Evolutionary conservation across 2,329 filamentous ascomycete genomes (phyloP), one percentile per base, ranked within the genome.

Genomic region (Ploettnerulaceae sp.): DNA sequence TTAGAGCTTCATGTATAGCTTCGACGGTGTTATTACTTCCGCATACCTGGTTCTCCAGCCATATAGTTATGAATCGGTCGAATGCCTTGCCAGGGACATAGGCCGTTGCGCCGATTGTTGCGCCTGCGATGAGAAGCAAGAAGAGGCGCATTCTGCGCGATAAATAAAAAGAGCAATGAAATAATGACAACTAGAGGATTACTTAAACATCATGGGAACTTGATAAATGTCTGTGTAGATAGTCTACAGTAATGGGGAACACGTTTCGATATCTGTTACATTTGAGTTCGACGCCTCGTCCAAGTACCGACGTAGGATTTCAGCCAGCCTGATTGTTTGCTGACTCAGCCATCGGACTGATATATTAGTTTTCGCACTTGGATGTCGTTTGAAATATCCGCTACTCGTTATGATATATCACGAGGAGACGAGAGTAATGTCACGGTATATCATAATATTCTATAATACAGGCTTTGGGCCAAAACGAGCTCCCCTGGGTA

Each of bases 21-120:
- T n/a, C n/a, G n/a, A n/a, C n/a, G n/a, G n/a, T n/a, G n/a, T n/a
- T n/a, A n/a, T n/a, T n/a, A n/a, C n/a, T n/a, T n/a, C n/a, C n/a
- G n/a, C 49, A 14, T 39, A 62, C 62, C 44, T 75, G 79, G 58
- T 82, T 82, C 64, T 82, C 79, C n/a, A 82, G 65, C 75, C 77
- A 82, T 57, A 82, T 76, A 49, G 77, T 72, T 34, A 77, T 72
- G 50, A 81, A 78, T 17, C 78, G 73, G 58, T 81, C 71, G 56
- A 82, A 82, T 0, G 69, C 73, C 48, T 72, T 69, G n/a, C 79
- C 79, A 4, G 58, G 58, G 22, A 62, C 58, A 49, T 59, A 57
- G 5, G 51, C 47, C n/a, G 53, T 50, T 3, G 40, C 31, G 11
- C 44, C 51, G 24, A 37, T 45, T 1, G 37, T 34, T 21, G 47